Evolutionary conservation across 2,329 filamentous ascomycete genomes (phyloP).

Genomic region (Tolypocladium ovalisporum): DNA sequence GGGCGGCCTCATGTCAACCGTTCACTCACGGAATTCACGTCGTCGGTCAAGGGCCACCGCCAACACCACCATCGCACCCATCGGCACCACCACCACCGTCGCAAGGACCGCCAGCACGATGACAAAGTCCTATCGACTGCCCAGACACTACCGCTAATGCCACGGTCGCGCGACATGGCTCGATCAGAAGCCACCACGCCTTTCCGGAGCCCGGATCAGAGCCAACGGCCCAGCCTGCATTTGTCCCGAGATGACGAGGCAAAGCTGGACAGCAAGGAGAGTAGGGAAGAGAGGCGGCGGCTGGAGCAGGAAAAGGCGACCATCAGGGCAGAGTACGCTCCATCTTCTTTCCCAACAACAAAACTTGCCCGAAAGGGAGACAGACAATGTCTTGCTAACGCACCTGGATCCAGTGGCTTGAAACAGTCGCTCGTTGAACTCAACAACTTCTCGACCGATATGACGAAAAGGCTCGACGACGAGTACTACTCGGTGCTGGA

Average conservation of each 20-base stretch:
- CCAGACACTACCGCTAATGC: slow-evolving; percentile 17
- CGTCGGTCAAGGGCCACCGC: slow-evolving; percentile 31
- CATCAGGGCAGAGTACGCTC: slow-evolving; percentile 19
- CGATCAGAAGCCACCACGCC: slow-evolving; percentile 34
- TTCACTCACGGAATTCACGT: slow-evolving; percentile 43
- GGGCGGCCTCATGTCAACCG: slow-evolving; percentile 42
- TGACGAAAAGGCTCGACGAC: slow-evolving; percentile 58
- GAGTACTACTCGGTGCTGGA: slow-evolving; percentile 65
- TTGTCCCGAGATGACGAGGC: slow-evolving; percentile 18
- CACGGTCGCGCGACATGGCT: slow-evolving; percentile 33
- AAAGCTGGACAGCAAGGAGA: slow-evolving; percentile 21
- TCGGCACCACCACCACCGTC: slow-evolving; percentile 22
- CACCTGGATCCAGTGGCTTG: slow-evolving; percentile 15
- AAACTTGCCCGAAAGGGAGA: background rate
- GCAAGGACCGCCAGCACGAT: slow-evolving; percentile 17
- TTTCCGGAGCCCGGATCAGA: slow-evolving; percentile 29
- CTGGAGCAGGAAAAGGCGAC: slow-evolving; percentile 24
- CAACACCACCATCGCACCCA: slow-evolving; percentile 15
- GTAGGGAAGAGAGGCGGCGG: slow-evolving; percentile 26
- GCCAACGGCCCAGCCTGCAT: slow-evolving; percentile 30
- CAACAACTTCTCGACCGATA: slow-evolving; percentile 46
- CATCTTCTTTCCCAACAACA: background rate
- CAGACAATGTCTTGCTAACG: background rate
- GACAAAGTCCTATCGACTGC: slow-evolving; percentile 15
- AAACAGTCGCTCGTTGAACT: slow-evolving; percentile 42